Evolutionary conservation across 306 rosid species (phyloP).

Genomic region (Lathyrus tuberosus): DNA sequence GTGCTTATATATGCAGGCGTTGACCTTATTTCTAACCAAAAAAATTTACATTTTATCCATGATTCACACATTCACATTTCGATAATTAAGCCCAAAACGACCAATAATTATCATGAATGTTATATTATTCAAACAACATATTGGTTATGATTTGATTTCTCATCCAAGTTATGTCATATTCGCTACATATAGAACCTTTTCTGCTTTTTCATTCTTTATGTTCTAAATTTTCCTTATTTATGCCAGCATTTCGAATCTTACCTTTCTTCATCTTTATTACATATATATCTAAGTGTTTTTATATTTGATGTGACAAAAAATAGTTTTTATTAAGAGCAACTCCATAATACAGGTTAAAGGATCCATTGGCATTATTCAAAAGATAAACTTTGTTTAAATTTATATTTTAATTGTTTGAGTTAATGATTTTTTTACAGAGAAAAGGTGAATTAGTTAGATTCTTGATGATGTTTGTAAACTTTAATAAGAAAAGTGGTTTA

Average conservation of each 20-base stretch:
- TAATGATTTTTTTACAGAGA: constrained; percentile 44
- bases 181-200: background rate
- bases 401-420: no score
- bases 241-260: constrained; percentile 48
- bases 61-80: constrained; percentile 16
- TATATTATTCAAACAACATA: constrained; percentile 3
- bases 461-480: constrained; percentile 36
- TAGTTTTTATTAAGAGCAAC: constrained; percentile 46
- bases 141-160: constrained; percentile 30
- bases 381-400: constrained; percentile 41
- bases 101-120: background rate
- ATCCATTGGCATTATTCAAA: constrained; percentile 38
- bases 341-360: constrained; percentile 41
- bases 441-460: constrained; percentile 43
- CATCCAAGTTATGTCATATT: background rate
- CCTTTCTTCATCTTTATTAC: constrained; percentile 39
- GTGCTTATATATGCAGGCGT: background rate
- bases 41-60: constrained; percentile 16
- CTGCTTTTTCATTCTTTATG: constrained; percentile 17
- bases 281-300: constrained; percentile 26
- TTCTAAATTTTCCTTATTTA: constrained; percentile 7
- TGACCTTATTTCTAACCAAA: constrained; percentile 6
- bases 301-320: constrained; percentile 49
- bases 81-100: constrained; percentile 8
- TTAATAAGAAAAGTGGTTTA: constrained; percentile 22